Evolutionary conservation across 2,329 filamentous ascomycete species (phyloP).

Genomic region (Diaporthe sp.): DNA sequence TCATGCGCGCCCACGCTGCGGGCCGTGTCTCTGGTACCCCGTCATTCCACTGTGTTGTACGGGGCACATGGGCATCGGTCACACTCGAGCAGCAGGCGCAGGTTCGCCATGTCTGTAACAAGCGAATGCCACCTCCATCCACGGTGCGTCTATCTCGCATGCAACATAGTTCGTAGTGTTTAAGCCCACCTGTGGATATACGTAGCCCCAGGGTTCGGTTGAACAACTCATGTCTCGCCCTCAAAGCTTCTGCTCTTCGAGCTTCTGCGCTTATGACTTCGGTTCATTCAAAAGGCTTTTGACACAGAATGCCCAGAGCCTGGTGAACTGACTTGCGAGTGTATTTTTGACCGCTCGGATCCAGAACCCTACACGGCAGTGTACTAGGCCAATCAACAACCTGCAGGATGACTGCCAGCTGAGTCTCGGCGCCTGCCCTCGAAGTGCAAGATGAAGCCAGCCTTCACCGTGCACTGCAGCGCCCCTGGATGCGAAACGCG

Average conservation of each 20-base stretch:
- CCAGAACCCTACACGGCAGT: slow-evolving; percentile 10
- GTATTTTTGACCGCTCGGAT: slow-evolving; percentile 8
- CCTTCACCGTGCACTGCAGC: slow-evolving; percentile 6
- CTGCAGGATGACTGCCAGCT: slow-evolving; percentile 1
- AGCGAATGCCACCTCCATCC: neutral
- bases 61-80: neutral
- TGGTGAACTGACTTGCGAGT: neutral
- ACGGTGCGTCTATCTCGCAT: neutral
- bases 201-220: neutral
- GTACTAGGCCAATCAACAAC: slow-evolving; percentile 2
- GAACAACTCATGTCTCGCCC: neutral
- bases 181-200: neutral
- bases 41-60: slow-evolving; percentile 17
- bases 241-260: slow-evolving; percentile 9
- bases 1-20: slow-evolving; percentile 14
- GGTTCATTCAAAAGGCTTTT: neutral
- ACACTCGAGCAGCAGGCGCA: neutral
- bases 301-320: neutral
- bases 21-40: slow-evolving; percentile 11
- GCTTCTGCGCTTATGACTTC: neutral
- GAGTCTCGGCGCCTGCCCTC: neutral
- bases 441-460: neutral
- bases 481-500: slow-evolving; percentile 4
- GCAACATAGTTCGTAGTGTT: neutral
- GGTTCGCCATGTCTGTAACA: neutral